Base-by-base conservation (phyloP, 495 filamentous ascomycete genomes). In the Neurospora africana region DNA sequence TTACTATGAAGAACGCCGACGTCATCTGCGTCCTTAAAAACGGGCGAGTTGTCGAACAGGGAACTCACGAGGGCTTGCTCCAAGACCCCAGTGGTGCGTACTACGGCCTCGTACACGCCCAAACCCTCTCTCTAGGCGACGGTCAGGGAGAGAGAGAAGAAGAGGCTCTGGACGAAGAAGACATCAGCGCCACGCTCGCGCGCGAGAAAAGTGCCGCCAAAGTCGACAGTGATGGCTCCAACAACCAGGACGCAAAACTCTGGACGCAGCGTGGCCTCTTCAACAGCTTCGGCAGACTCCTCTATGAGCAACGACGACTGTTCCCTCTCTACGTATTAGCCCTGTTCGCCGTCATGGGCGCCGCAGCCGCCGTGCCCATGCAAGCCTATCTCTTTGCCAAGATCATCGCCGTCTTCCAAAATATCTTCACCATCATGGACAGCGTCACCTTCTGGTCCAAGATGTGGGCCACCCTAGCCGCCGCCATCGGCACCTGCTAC, bases 1-100 rank as follows among this genome's bases (percentile, higher is more conserved):
- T 84, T 19, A 93, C 92, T 40, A 91, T 95, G 71, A 84, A 86
- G 40, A 87, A 89, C 71, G 90, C 91, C 4, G 89, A 94, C 80
- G 81, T 85, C 40, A 95, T 94, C 67, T 88, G 90, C 72, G 87
- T 93, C 71, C 84, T 94, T 70, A 85, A 91, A 43, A 82, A 81
- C 21, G 91, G 71, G 69, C 77, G 68, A 11, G 86, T 92, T 58
- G 82, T 90, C 23, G 91, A 94, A 76, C 74, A 81, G 68, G 92
- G 93, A 0, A 91, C 88, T 19, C 92, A 93, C 79, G 84, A 86
- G 1, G 85, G 88, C 75, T 81, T 96, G 70, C 75, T 94, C 2
- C 78, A 79, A 21, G 79, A 86, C 70, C 78, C 83, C n/a, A 84
- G 74, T 19, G 86, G 87, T 1, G 88, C 77, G 15, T 89, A 88